phyloP scores from a whole-genome alignment of 2,329 filamentous ascomycete species.

The Monosporascus sp. region DNA sequence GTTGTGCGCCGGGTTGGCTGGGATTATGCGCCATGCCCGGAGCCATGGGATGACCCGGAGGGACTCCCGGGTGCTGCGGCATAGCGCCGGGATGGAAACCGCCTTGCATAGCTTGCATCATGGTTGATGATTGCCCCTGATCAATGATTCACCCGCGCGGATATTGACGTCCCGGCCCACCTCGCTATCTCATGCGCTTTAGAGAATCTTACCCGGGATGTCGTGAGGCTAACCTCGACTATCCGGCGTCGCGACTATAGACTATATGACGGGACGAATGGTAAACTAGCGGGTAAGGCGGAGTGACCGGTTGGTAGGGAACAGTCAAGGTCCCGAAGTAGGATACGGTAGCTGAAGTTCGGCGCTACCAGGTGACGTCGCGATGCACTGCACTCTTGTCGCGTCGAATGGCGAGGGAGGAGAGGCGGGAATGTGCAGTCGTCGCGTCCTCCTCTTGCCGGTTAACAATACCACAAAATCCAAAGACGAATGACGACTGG shows the following conservation, averaged over 20 bases:
- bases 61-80: conserved; percentile 65
- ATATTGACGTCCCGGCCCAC: conserved; percentile 46
- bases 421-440: background rate
- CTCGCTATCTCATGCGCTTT: conserved; percentile 44
- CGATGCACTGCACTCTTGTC: background rate
- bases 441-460: background rate
- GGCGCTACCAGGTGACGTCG: background rate
- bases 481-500: background rate
- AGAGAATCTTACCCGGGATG: background rate
- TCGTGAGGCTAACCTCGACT: too few species aligned
- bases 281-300: background rate
- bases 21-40: conserved; percentile 62
- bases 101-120: conserved; percentile 68
- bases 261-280: conserved; percentile 8
- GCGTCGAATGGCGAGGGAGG: background rate
- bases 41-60: conserved; percentile 58
- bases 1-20: conserved; percentile 63
- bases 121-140: conserved; percentile 33
- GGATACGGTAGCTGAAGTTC: too few species aligned
- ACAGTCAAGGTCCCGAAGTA: too few species aligned
- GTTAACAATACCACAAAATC: background rate
- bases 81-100: conserved; percentile 62
- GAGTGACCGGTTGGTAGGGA: background rate
- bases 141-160: conserved; percentile 55
- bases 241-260: conserved; percentile 8